phyloP scores from a whole-genome alignment of 495 filamentous ascomycete genomes.

The Parathielavia hyrcaniae region DNA sequence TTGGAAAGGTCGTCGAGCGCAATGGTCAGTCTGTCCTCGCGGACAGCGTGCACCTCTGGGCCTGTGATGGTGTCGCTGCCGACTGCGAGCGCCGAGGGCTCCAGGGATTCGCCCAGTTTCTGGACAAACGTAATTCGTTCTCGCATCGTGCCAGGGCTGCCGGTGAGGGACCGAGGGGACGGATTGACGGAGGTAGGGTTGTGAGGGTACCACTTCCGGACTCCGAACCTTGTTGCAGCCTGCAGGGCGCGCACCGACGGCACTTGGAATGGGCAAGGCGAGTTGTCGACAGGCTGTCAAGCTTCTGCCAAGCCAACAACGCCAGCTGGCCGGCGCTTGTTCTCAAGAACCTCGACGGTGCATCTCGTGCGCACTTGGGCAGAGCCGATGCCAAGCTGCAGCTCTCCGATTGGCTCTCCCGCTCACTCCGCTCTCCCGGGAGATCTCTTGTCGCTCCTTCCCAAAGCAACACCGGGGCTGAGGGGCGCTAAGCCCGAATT shows the following conservation, averaged over 20 bases:
- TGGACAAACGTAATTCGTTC: slow-evolving; percentile 80
- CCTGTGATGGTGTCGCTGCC: slow-evolving; percentile 45
- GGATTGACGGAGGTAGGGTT: neutral
- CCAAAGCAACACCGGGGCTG: slow-evolving; percentile 28
- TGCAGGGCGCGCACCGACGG: neutral
- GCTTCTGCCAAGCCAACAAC: neutral
- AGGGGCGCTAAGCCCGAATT: slow-evolving; percentile 26
- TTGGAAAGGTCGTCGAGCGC: slow-evolving; percentile 63
- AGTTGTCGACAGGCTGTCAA: too few species aligned
- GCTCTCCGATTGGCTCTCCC: slow-evolving; percentile 13
- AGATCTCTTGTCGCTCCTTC: slow-evolving; percentile 16
- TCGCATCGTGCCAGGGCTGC: slow-evolving; percentile 52
- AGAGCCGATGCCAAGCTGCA: neutral
- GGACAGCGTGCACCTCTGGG: slow-evolving; percentile 54
- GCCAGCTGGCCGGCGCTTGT: neutral
- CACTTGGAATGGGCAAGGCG: neutral
- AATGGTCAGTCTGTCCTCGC: slow-evolving; percentile 76
- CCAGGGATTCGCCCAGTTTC: slow-evolving; percentile 52
- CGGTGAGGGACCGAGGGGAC: neutral
- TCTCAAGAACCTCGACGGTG: neutral
- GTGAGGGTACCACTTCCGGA: neutral
- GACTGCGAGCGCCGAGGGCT: slow-evolving; percentile 54
- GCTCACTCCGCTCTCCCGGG: neutral
- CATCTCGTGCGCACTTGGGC: neutral
- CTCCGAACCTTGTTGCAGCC: neutral